Evolutionary conservation across 768 basidiomycete genomes (phyloP), one percentile per base, ranked within the genome.

Genomic region (Russula sp.): DNA sequence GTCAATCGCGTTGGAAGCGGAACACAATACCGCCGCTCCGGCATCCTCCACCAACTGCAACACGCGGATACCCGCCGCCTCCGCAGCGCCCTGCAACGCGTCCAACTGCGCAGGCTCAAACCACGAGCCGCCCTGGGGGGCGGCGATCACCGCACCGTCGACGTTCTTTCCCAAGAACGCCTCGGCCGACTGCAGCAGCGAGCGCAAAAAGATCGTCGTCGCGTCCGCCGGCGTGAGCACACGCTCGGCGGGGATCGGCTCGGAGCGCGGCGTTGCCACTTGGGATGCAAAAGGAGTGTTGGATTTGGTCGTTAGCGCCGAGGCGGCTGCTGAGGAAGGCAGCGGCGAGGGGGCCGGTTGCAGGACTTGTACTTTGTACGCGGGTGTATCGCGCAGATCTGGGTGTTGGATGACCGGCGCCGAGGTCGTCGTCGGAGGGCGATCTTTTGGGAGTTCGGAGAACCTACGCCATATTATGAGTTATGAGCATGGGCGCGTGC

Each of bases 41-140:
- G 87, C 82, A 66, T 98, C 93, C 55, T 96, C 91, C 6, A 98
- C 74, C 9, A 98, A 80, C 72, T 97, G 93, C 9, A 95, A 74
- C 18, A 98, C 88, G 42, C 81, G 79, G 39, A 98, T 80, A 20
- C 89, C 96, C 3, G 93, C 95, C 39, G 85, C 86, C 7, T 80
- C 76, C 1, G 91, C 90, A 0, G 93, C 91, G 54, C 81, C 78
- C 65, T 80, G 78, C 20, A 98, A 78, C 0, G 91, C 93, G 5
- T 76, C 78, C 64, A 81, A 80, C 73, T 94, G 91, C 2, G 73
- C 72, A 8, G 82, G 77, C 32, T 83, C 79, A 72, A 95, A 97
- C 75, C 81, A 86, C n/a, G n/a, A n/a, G 2, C 85, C 73, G 0
- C n/a, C n/a, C n/a, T n/a, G n/a, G n/a, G 96, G 93, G 7, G 90